Conservation (phyloP, 1,139 yeast genomes). For the Citeromyces hawaiiensis region DNA sequence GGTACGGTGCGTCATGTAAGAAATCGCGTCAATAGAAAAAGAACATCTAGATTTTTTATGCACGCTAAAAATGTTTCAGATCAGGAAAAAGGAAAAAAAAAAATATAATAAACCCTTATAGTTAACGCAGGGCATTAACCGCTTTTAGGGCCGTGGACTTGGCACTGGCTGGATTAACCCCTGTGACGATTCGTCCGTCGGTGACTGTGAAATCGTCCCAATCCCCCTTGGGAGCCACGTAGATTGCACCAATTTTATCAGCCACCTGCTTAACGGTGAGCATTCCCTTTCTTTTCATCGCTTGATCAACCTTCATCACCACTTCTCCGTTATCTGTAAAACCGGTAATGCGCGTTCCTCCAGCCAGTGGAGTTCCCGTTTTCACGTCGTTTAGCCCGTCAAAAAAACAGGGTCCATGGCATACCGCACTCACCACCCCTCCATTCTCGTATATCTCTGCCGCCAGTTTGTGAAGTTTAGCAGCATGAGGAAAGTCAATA, state of each 20-base stretch:
- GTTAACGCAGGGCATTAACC: neutral
- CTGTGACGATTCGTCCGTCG: constrained; percentile 47
- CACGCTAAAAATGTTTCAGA: constrained; percentile 1
- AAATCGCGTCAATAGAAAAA: neutral
- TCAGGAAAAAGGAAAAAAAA: neutral
- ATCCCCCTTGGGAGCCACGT: constrained; percentile 29
- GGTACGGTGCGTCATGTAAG: constrained; percentile 1
- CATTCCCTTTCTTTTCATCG: constrained; percentile 21
- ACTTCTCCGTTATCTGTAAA: constrained; percentile 46
- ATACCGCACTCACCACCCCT: constrained; percentile 49
- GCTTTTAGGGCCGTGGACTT: neutral
- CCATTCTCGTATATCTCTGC: constrained; percentile 30
- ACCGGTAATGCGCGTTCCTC: constrained; percentile 45
- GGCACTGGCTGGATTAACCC: constrained; percentile 33
- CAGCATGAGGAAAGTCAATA: constrained; percentile 42
- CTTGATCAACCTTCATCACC: constrained; percentile 21
- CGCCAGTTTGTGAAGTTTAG: constrained; percentile 30
- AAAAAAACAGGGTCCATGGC: constrained; percentile 54
- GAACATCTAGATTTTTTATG: neutral
- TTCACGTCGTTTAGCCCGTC: constrained; percentile 26
- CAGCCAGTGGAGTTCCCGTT: constrained; percentile 28
- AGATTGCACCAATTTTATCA: constrained; percentile 27
- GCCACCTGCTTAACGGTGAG: constrained; percentile 23
- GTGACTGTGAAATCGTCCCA: constrained; percentile 35
- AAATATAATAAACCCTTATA: neutral